A percentile compares a stretch with the other conserved stretches of the same genome.
phyloP scores from a whole-genome alignment of 306 rosid genomes.

The Citrullus amarus region DNA sequence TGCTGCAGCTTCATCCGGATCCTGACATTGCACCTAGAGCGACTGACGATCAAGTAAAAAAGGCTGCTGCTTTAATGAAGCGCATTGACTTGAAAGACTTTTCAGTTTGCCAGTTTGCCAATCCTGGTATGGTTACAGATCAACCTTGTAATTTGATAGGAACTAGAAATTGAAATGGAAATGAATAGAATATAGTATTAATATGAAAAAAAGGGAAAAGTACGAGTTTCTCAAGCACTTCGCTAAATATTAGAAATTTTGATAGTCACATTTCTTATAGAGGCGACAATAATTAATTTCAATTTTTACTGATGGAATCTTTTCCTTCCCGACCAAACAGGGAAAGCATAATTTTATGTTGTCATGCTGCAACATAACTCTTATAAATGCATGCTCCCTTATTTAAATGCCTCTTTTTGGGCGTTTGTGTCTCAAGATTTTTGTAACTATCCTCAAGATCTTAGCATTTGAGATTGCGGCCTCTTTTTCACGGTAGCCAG shows the following conservation, averaged over 20 bases:
- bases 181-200: neutral
- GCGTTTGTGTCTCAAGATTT: neutral
- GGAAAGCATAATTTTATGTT: neutral
- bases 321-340: neutral
- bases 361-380: neutral
- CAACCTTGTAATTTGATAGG: neutral
- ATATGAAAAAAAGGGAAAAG: neutral
- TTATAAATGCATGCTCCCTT: neutral
- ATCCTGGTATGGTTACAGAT: constrained; percentile 49
- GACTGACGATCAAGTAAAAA: constrained; percentile 58
- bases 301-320: neutral
- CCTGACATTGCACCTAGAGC: constrained; percentile 37
- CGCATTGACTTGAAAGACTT: constrained; percentile 73
- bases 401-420: neutral
- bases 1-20: constrained; percentile 48
- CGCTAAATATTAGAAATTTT: neutral
- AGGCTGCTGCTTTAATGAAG: constrained; percentile 61
- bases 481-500: neutral
- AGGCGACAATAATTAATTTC: too few species aligned
- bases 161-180: neutral
- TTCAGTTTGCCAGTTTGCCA: constrained; percentile 67
- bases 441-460: neutral
- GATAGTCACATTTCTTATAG: neutral
- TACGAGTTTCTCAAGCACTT: neutral
- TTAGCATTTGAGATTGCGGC: too few species aligned